These are phyloP conservation scores for Striga asiatica DNA, from an alignment of 257 asterid species.

Conservation along the genomic window DNA sequence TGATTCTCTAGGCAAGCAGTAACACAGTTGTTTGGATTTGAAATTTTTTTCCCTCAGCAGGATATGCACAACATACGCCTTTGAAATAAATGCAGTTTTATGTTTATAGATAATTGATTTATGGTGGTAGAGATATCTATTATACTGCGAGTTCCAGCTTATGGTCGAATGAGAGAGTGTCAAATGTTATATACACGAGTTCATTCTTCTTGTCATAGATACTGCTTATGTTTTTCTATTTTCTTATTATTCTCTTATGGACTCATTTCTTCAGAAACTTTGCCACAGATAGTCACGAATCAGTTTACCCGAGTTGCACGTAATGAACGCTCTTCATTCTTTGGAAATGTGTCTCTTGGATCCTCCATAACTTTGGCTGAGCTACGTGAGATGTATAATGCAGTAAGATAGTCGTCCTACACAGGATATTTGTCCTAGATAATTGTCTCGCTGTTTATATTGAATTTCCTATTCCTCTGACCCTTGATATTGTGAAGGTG, in stretches of 20 bases:
- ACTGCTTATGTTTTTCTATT: neutral
- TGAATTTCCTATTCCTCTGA: neutral
- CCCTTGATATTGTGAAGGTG: slow-evolving; percentile 33
- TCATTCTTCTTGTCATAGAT: neutral
- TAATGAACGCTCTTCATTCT: slow-evolving; percentile 65
- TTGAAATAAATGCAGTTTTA: slow-evolving; percentile 8
- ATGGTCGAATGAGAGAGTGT: neutral
- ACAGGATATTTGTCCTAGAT: slow-evolving; percentile 3
- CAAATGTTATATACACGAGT: no score
- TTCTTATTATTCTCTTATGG: slow-evolving; percentile 21
- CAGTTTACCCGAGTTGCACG: slow-evolving; percentile 76
- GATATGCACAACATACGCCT: neutral
- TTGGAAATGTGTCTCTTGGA: slow-evolving; percentile 82
- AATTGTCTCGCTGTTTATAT: neutral
- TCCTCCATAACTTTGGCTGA: slow-evolving; percentile 60
- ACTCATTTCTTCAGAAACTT: slow-evolving; percentile 30
- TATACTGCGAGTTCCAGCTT: neutral
- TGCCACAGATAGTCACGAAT: slow-evolving; percentile 70
- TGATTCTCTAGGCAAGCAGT: neutral
- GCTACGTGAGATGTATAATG: slow-evolving; percentile 73
- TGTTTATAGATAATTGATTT: neutral
- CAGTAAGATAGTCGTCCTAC: slow-evolving; percentile 32
- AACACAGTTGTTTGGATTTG: neutral
- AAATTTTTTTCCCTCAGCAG: neutral
- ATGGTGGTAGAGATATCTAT: no score